phyloP scores from a whole-genome alignment of 495 filamentous ascomycete species.

The Chaetomium cochliodes region DNA sequence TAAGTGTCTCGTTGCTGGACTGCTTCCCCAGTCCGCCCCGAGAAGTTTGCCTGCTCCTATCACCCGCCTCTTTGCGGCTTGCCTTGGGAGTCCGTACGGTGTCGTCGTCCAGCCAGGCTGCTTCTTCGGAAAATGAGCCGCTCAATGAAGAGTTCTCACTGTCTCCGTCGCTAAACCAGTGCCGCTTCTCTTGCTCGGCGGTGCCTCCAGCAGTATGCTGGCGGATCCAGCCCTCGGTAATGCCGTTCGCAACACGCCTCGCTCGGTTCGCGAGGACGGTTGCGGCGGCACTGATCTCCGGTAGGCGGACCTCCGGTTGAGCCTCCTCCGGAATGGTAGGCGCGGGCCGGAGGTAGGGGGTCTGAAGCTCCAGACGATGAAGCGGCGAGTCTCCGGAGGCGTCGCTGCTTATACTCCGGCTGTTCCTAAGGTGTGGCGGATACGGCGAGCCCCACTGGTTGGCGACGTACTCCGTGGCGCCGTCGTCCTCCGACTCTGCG shows the following conservation, averaged over 20 bases:
- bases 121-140: conserved; percentile 52
- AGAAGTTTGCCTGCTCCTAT: conserved; percentile 41
- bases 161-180: conserved; percentile 74
- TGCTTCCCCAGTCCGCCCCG: conserved; percentile 47
- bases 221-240: conserved; percentile 77
- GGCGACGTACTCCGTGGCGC: conserved; percentile 52
- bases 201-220: conserved; percentile 64
- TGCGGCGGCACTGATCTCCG: conserved; percentile 50
- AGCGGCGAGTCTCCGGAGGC: conserved; percentile 53
- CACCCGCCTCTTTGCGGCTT: conserved; percentile 41
- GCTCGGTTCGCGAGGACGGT: conserved; percentile 56
- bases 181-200: conserved; percentile 57
- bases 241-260: conserved; percentile 55
- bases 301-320: conserved; percentile 40
- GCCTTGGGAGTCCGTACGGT: conserved; percentile 43
- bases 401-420: conserved; percentile 52
- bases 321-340: conserved; percentile 39
- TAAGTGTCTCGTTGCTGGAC: conserved; percentile 64
- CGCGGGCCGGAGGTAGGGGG: conserved; percentile 53
- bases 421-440: conserved; percentile 53
- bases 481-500: conserved; percentile 28
- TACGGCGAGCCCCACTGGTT: conserved; percentile 76
- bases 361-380: conserved; percentile 52
- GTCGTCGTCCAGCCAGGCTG: conserved; percentile 44
- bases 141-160: conserved; percentile 63